Evolutionary conservation across 2,329 filamentous ascomycete genomes (phyloP), one percentile per base, ranked within the genome.

Genomic region (Pestalotiopsis sp.): DNA sequence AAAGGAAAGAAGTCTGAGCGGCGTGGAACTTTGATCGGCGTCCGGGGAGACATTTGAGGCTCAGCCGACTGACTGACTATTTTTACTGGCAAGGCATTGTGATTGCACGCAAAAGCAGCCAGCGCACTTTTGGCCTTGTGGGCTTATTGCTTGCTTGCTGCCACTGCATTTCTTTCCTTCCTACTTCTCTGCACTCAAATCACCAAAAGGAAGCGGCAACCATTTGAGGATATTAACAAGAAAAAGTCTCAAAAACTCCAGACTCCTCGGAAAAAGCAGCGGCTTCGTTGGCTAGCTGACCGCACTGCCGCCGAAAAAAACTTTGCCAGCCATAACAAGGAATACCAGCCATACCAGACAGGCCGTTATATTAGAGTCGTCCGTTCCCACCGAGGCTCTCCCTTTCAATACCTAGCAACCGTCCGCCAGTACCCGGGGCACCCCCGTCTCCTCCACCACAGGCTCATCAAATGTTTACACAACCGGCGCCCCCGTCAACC

Each of bases 401-500:
- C 38, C 24, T 61, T 20, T 26, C 58, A 61, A 14, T 38, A 13
- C 24, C 30, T 35, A 35, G 30, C n/a, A 35, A 14, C 24, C 58
- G 40, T 39, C 60, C 20, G 35, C 38, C 39, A 44, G 22, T 52
- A 64, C 20, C 61, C 35, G 61, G 35, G 39, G 24, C 38, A 40
- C 61, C 61, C 61, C 61, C 39, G 58, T 61, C 58, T 35, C 58
- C 58, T 38, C 58, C 56, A 58, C 22, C 13, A 39, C 58, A 61
- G 48, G 58, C 26, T 61, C 58, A 61, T 48, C 64, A 75, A 73
- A 77, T 76, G 75, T 70, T 76, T 69, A 75, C 74, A 61, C 73
- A 74, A 67, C 72, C 75, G 68, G 71, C 73, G 69, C 71, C 73
- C 26, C 68, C 74, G 70, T 72, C 75, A 39, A 69, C 75, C 48